Evolutionary conservation across 1,139 yeast genomes (phyloP).

Genomic region (Casaregolazyma suthepensis): DNA sequence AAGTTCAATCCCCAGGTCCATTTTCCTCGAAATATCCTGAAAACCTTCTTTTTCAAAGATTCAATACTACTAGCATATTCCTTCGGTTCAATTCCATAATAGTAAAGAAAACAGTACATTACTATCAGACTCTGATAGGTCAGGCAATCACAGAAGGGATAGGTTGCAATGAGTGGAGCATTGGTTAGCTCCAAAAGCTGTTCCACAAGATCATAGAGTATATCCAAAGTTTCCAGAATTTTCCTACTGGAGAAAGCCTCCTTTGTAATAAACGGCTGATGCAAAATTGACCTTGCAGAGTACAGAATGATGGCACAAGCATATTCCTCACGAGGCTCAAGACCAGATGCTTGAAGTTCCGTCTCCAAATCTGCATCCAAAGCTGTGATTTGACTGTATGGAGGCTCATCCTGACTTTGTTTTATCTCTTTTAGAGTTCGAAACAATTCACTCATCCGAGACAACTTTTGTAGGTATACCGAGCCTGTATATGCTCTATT

Average conservation of each 20-base stretch:
- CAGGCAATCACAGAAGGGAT: conserved; percentile 3
- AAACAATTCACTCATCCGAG: neutral
- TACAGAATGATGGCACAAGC: neutral
- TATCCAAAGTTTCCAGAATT: neutral
- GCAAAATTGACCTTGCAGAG: conserved; percentile 3
- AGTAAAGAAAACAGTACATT: conserved; percentile 3
- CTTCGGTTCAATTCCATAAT: neutral
- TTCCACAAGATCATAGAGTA: neutral
- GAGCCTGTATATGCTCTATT: neutral
- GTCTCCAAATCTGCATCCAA: conserved; percentile 3
- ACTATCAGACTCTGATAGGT: conserved; percentile 5
- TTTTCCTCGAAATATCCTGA: neutral
- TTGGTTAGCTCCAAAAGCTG: neutral
- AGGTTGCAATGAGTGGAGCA: neutral
- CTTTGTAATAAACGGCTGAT: conserved; percentile 3
- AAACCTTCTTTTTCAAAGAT: neutral
- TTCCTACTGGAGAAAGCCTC: neutral
- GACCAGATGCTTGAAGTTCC: neutral
- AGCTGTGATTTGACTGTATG: neutral
- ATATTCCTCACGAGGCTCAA: neutral
- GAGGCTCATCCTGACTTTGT: neutral
- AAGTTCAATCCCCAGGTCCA: conserved; percentile 1
- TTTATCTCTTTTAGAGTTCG: neutral
- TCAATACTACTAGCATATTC: neutral
- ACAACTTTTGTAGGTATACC: neutral